Percentiles rank a stretch among this genome's conserved stretches.
These are phyloP conservation scores for Logfia minima DNA, from an alignment of 129 eudicot species.

Conservation along the genomic window DNA sequence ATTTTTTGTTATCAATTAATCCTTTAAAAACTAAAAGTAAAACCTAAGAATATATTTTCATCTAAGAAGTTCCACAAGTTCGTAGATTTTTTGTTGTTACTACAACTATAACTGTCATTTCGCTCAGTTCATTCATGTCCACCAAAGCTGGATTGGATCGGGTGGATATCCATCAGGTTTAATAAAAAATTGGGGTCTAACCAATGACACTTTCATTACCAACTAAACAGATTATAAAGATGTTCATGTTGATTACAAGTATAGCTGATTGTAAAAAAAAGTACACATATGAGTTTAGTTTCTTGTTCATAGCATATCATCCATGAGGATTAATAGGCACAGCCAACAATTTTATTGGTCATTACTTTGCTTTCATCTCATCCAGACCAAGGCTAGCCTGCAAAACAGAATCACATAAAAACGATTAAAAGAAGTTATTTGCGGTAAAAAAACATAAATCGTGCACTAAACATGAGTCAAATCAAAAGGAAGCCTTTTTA, in stretches of 20 bases:
- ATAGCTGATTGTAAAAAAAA: conserved; percentile 18
- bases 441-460: not conserved
- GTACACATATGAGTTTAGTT: conserved; percentile 7
- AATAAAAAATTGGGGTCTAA: not conserved
- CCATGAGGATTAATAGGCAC: conserved; percentile 15
- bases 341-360: not conserved
- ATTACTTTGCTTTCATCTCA: conserved; percentile 67
- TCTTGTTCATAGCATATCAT: conserved; percentile 20
- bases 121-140: not conserved
- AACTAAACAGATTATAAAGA: conserved; percentile 28
- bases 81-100: not conserved
- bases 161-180: not conserved
- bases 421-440: not conserved
- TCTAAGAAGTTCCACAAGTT: not conserved
- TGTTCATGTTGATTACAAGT: conserved; percentile 27
- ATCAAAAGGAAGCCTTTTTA: not conserved
- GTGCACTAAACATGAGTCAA: conserved; percentile 2
- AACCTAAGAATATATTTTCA: too few species aligned
- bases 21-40: too few species aligned
- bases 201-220: not conserved
- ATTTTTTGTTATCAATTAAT: not conserved
- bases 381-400: conserved; percentile 85
- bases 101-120: too few species aligned
- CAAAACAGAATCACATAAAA: conserved; percentile 27
- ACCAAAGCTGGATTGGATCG: not conserved